Percentiles rank a stretch among this genome's conserved stretches.
Evolutionary conservation across 352 stramenopile species (phyloP).

Genomic region (Pythium scleroteichum): DNA sequence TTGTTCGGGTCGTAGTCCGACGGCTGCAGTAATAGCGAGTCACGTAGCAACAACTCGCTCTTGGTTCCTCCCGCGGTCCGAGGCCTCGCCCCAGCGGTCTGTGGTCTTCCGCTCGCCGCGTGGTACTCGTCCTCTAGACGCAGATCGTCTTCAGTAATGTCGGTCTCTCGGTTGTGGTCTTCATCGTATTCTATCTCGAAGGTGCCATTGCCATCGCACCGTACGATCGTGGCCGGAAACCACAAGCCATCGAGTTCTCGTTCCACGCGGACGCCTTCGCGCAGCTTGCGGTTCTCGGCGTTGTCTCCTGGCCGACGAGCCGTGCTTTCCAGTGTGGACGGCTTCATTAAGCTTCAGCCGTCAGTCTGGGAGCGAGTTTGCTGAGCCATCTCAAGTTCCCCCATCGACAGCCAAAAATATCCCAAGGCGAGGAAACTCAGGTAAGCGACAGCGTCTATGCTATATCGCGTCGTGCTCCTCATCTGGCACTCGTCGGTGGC

Average conservation of each 20-base stretch:
- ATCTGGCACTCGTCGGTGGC: too few species aligned
- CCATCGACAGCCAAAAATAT: too few species aligned
- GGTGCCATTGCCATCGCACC: conserved; percentile 44
- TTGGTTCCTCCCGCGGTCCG: conserved; percentile 31
- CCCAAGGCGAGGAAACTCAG: too few species aligned
- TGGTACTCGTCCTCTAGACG: conserved; percentile 29
- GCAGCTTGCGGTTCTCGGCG: conserved; percentile 33
- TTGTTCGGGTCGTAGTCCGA: conserved; percentile 75
- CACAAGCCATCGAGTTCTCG: conserved; percentile 74
- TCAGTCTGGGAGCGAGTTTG: too few species aligned
- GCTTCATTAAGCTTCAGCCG: conserved; percentile 19
- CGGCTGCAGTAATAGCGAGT: conserved; percentile 60
- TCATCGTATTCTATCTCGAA: conserved; percentile 84
- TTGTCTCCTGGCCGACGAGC: conserved; percentile 19
- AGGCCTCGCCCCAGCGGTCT: conserved; percentile 7
- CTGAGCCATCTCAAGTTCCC: too few species aligned
- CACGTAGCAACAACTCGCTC: conserved; percentile 44
- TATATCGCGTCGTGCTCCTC: too few species aligned
- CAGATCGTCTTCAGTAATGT: conserved; percentile 57
- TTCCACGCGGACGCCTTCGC: conserved; percentile 55
- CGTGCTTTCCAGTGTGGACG: conserved; percentile 12
- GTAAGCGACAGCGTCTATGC: too few species aligned
- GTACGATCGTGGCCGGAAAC: conserved; percentile 71
- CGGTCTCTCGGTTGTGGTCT: conserved; percentile 67
- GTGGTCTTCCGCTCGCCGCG: conserved; percentile 6